These are phyloP conservation scores for Poa annua DNA, from an alignment of 176 grass and related monocot species.

Conservation along the genomic window DNA sequence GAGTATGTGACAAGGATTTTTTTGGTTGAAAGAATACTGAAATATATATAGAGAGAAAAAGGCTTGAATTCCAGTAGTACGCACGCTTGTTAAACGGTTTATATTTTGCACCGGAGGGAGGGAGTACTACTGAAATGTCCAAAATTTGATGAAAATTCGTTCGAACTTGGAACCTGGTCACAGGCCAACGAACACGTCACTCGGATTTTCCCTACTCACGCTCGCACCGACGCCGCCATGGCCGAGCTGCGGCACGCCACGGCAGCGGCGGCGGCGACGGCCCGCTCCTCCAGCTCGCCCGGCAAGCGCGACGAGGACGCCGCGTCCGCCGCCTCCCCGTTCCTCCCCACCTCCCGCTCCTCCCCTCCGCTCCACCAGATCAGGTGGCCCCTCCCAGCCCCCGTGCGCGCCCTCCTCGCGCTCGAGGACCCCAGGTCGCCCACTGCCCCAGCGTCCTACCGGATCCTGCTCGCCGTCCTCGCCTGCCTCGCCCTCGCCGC, in stretches of 20 bases:
- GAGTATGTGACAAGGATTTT: no score
- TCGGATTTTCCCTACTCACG: neutral
- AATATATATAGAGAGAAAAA: no score
- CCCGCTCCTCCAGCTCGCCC: slow-evolving; percentile 54
- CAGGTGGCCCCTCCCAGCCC: slow-evolving; percentile 41
- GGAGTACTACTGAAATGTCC: neutral
- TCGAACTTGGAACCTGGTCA: neutral
- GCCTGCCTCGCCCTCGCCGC: slow-evolving; percentile 51
- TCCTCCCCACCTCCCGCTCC: slow-evolving; percentile 51
- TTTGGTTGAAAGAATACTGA: no score
- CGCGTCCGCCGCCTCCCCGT: slow-evolving; percentile 41
- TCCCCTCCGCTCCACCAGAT: slow-evolving; percentile 43
- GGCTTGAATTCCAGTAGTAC: no score
- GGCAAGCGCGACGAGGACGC: slow-evolving; percentile 60
- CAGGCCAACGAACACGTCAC: neutral
- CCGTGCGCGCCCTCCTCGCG: slow-evolving; percentile 68
- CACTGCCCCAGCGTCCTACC: slow-evolving; percentile 60
- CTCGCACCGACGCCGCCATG: slow-evolving; percentile 50
- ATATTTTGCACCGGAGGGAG: no score
- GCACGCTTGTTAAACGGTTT: no score
- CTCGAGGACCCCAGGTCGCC: slow-evolving; percentile 71
- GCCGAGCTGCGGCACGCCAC: slow-evolving; percentile 87
- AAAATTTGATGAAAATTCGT: neutral
- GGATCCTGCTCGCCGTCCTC: slow-evolving; percentile 70
- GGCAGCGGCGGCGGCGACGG: slow-evolving; percentile 54